These are phyloP conservation scores for Marsdenia floribunda DNA, from an alignment of 257 asterid genomes.

Conservation along the genomic window DNA sequence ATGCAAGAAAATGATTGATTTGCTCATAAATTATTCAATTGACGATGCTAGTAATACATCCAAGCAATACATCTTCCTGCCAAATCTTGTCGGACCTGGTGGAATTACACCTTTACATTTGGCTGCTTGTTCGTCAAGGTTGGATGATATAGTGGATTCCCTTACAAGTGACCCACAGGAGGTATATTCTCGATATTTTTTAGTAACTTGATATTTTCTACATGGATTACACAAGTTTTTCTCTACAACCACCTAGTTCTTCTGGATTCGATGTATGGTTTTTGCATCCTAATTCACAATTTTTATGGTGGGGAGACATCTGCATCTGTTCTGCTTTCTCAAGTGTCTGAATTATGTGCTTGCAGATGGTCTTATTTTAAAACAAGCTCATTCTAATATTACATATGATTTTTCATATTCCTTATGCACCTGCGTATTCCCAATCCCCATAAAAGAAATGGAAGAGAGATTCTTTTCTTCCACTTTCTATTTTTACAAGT, in stretches of 20 bases:
- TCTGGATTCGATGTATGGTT: background rate
- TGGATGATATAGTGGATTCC: conserved; percentile 62
- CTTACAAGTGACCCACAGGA: conserved; percentile 69
- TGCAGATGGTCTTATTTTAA: background rate
- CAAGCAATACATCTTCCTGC: conserved; percentile 45
- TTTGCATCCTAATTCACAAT: background rate
- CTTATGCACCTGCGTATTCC: background rate
- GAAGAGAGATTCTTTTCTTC: background rate
- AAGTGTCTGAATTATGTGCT: background rate
- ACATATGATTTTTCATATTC: background rate
- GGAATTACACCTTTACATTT: conserved; percentile 83
- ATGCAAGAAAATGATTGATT: conserved; percentile 53
- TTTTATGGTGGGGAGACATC: background rate
- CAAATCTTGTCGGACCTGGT: conserved; percentile 74
- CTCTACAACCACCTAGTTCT: background rate
- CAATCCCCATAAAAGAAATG: background rate
- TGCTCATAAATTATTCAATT: conserved; percentile 40
- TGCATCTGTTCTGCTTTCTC: background rate
- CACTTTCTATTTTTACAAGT: background rate
- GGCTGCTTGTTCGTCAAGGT: conserved; percentile 61
- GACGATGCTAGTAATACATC: conserved; percentile 32
- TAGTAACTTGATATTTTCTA: background rate
- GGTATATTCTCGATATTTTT: conserved; percentile 36
- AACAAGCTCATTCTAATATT: background rate
- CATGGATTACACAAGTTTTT: background rate